Evolutionary conservation across 2,329 filamentous ascomycete genomes (phyloP), one percentile per base, ranked within the genome.

Genomic region (Colletotrichum australisinense): DNA sequence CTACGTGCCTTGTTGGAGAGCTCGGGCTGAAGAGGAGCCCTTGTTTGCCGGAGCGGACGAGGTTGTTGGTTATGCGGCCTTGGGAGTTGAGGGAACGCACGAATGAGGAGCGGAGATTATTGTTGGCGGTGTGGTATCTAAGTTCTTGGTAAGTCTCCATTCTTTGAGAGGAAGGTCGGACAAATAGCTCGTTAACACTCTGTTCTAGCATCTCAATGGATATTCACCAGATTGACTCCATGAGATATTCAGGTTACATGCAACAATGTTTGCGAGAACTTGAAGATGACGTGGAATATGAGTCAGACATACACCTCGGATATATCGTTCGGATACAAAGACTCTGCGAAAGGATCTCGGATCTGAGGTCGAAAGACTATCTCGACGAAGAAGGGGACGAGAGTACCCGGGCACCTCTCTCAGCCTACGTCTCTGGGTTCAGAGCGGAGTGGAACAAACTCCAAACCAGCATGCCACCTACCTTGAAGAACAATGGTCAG

Each of bases 81-180:
- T 81, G 82, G 19, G 76, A 81, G 35, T 81, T 83, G 0, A 79
- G 76, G 26, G 77, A 79, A 2, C 83, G 87, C 4, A 87, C 85
- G 0, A 84, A 87, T 8, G 88, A 90, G 52, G 88, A 90, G 73
- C 82, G 85, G 11, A 83, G 89, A n/a, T 83, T 85, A 0, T 80
- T 90, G 0, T 80, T 89, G 1, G 89, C 87, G 0, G 85, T 87
- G 1, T 91, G 88, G 85, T 90, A 89, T 72, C 74, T 90, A 35
- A 86, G 83, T 16, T 89, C 87, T 11, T 83, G 84, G 88, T 90
- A 80, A 77, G 86, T 80, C 14, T 5, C 11, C 5, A 28, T 6
- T 28, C 26, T 5, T 2, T 24, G 0, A 7, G 12, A 16, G 16
- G 0, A 3, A 0, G 11, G 8, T 35, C 11, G 9, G 14, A 14